Percentiles rank a stretch among this genome's conserved stretches.
These are phyloP conservation scores for Capsella bursapastoris DNA, from an alignment of 345 rosid species.

Conservation along the genomic window DNA sequence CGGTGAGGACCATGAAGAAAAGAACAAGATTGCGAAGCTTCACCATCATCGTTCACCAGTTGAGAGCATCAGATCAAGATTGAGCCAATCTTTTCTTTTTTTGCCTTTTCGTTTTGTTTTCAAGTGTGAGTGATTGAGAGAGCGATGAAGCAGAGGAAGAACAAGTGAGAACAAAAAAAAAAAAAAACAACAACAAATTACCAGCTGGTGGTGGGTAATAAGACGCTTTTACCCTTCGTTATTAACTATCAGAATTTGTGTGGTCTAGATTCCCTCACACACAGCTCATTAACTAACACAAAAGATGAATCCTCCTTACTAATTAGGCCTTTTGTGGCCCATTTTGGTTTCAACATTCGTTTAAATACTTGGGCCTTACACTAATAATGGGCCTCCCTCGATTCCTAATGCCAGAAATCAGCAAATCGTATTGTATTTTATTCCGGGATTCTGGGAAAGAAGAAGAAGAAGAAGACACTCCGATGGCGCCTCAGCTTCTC, in stretches of 20 bases:
- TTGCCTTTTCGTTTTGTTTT: not conserved
- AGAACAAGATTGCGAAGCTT: slow-evolving; percentile 69
- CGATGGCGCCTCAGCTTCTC: slow-evolving; percentile 54
- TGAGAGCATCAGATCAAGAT: slow-evolving; percentile 22
- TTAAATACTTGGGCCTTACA: no score
- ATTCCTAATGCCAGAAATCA: no score
- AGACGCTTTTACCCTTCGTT: slow-evolving; percentile 16
- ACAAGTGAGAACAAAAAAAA: not conserved
- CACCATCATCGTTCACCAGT: slow-evolving; percentile 44
- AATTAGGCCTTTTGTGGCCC: no score
- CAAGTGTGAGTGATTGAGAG: not conserved
- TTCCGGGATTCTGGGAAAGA: not conserved
- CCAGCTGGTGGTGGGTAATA: not conserved
- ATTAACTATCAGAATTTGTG: no score
- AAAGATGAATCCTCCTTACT: no score
- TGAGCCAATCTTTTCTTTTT: not conserved
- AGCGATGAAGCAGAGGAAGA: no score
- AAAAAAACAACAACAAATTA: not conserved
- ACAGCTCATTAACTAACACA: no score
- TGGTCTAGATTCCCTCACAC: no score
- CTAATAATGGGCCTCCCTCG: no score
- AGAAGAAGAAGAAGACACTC: not conserved
- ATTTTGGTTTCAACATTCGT: no score
- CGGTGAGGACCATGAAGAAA: slow-evolving; percentile 66
- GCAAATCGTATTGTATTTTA: no score